Base-by-base conservation (phyloP, 2,329 filamentous ascomycete species). In the Huntiella omanensis region DNA sequence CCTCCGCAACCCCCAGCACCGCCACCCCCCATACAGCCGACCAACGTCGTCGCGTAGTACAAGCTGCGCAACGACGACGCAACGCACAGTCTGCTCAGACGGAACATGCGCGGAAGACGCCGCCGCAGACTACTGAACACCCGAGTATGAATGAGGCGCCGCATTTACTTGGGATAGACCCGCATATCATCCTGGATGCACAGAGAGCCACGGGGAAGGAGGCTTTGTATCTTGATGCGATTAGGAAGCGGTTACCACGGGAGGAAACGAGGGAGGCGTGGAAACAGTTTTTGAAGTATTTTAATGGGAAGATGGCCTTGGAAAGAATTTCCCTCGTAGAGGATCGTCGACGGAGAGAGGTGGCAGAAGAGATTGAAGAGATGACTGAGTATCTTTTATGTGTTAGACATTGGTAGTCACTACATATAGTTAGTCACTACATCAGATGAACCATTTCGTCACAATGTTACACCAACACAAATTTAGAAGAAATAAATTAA, bases 301-400 rank as follows among this genome's bases (percentile, higher is more conserved):
- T 96, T 54, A 87, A 96, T 59, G 91, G 91, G 1, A 73, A 71
- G 48, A 78, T 81, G 56, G 80, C 87, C 2, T 67, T 96, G 50
- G 91, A 98, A 63, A 78, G 87, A 54, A 81, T 98, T 53, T 75
- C 82, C 1, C 65, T 91, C n/a, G 72, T 80, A 48, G 85, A 95
- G 62, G 82, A 83, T 4, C 71, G 92, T 64, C 93, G 91, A 65
- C 70, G 85, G 48, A 92, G 88, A 62, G 79, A 83, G 54, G 70
- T 85, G 11, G 86, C 82, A 66, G 71, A 73, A 40, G 64, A 78
- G 46, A 59, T 82, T 47, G 70, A 69, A 36, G 63, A 65, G n/a
- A 77, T 80, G 69, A 71, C 73, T 52, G 80, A 83, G 56, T 73
- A 79, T 59, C 57, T 86, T 15, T 58, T 85, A 3, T 73, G 72